Percentiles rank a stretch among this genome's conserved stretches.
phyloP scores from a whole-genome alignment of 2,329 filamentous ascomycete genomes.

The Ascochyta viciae-villosae region DNA sequence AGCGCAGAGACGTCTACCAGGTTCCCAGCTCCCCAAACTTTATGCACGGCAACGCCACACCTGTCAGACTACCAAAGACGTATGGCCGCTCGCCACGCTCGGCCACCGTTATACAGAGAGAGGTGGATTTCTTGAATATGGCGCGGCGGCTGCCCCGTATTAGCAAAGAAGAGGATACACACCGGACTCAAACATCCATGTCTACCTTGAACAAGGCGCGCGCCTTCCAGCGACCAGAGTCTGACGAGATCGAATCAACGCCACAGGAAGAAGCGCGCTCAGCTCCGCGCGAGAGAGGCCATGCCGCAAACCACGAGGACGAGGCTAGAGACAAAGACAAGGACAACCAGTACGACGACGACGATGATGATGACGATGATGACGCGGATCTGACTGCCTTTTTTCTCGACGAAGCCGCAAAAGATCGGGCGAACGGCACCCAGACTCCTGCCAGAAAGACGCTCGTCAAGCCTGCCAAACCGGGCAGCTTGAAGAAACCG shows the following conservation, averaged over 20 bases:
- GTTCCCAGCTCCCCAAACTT: slow-evolving; percentile 28
- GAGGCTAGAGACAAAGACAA: neutral
- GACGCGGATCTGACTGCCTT: slow-evolving; percentile 12
- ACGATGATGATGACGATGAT: neutral
- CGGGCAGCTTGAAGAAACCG: slow-evolving; percentile 21
- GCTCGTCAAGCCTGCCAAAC: slow-evolving; percentile 2
- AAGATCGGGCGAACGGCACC: neutral
- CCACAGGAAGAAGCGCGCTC: slow-evolving; percentile 9
- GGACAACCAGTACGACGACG: neutral
- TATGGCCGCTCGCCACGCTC: slow-evolving; percentile 24
- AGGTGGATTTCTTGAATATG: slow-evolving; percentile 18
- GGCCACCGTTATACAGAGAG: slow-evolving; percentile 14
- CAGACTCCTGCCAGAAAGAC: slow-evolving; percentile 3
- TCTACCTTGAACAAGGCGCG: slow-evolving; percentile 13
- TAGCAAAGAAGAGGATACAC: neutral
- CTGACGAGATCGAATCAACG: slow-evolving; percentile 23
- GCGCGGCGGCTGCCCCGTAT: slow-evolving; percentile 7
- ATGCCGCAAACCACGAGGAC: neutral
- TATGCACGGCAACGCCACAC: slow-evolving; percentile 10
- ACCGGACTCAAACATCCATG: neutral
- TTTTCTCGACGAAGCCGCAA: slow-evolving; percentile 13
- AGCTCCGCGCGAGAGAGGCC: neutral
- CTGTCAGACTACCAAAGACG: slow-evolving; percentile 18
- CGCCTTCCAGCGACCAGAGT: slow-evolving; percentile 10
- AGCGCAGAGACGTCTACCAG: slow-evolving; percentile 26